Base-by-base conservation (phyloP, 495 filamentous ascomycete genomes). In the Penicillium crystallinum region DNA sequence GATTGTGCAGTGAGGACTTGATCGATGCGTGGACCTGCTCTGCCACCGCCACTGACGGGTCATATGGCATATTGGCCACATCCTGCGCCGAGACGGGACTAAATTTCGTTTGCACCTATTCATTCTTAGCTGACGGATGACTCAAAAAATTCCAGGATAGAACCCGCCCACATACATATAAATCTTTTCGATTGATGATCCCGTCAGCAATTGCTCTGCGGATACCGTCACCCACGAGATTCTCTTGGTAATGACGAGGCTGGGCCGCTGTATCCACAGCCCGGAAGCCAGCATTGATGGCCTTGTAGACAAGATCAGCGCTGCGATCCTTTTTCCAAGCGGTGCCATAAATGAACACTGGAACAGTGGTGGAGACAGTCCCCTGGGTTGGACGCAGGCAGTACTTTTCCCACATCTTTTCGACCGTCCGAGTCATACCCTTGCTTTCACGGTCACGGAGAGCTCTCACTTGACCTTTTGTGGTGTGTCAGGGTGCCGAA, bases 291-390 rank as follows among this genome's bases (percentile, higher is more conserved):
- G 81, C 68, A 46, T 77, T 73, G 55, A 95, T 60, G 21, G 89
- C 89, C 56, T 77, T 70, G 58, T 84, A 76, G 22, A 91, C 87
- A 1, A 90, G 75, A 31, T 81, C 76, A 17, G 79, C 74, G 1
- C 86, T 90, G 23, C 67, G 68, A 3, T 84, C 82, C 63, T 89
- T 87, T 69, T 92, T 91, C 89, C 89, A 92, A n/a, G 89, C 89
- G 7, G 88, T 91, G 37, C 89, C 89, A 61, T 95, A 95, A 49
- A 93, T 66, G 53, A 90, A 76, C 50, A 74, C 70, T 6, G 85
- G 85, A 29, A 76, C 52, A 15, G 59, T 46, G 6, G 64, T 54
- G 21, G 68, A 54, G 10, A 57, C 53, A 6, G 61, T 62, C 23
- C 62, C 53, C 31, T 57, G 66, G 23, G 55, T 57, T n/a, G 66